These are phyloP conservation scores for Pythium dissimile DNA, from an alignment of 352 stramenopile genomes.

Conservation along the genomic window DNA sequence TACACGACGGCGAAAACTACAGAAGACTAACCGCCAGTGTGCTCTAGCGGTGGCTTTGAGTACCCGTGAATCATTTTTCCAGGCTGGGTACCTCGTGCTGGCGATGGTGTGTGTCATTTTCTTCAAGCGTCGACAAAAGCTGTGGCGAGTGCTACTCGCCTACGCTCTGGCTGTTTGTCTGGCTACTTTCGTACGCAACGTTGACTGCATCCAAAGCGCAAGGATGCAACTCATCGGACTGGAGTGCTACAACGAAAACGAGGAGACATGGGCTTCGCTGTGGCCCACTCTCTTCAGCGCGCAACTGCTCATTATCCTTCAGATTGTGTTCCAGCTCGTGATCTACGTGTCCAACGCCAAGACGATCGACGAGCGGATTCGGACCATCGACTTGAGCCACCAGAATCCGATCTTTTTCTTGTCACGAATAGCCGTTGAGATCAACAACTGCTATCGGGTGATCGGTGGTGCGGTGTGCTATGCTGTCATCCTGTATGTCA, in stretches of 20 bases:
- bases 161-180: constrained; percentile 75
- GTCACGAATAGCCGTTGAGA: constrained; percentile 61
- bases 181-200: constrained; percentile 71
- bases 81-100: constrained; percentile 81
- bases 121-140: constrained; percentile 67
- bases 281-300: constrained; percentile 81
- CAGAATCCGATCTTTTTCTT: constrained; percentile 79
- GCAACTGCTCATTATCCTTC: constrained; percentile 80
- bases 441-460: constrained; percentile 77
- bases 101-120: constrained; percentile 79
- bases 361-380: constrained; percentile 59
- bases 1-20: background rate
- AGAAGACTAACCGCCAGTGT: background rate
- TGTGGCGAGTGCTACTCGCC: constrained; percentile 74
- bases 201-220: constrained; percentile 50
- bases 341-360: constrained; percentile 78
- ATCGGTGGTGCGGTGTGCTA: constrained; percentile 68
- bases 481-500: constrained; percentile 59
- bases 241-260: constrained; percentile 56
- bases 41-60: constrained; percentile 71
- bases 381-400: constrained; percentile 50
- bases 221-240: constrained; percentile 63
- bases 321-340: constrained; percentile 83
- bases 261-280: constrained; percentile 62
- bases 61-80: constrained; percentile 75